Conservation (phyloP, 805 yeast species). For the Candida loeiensis region DNA sequence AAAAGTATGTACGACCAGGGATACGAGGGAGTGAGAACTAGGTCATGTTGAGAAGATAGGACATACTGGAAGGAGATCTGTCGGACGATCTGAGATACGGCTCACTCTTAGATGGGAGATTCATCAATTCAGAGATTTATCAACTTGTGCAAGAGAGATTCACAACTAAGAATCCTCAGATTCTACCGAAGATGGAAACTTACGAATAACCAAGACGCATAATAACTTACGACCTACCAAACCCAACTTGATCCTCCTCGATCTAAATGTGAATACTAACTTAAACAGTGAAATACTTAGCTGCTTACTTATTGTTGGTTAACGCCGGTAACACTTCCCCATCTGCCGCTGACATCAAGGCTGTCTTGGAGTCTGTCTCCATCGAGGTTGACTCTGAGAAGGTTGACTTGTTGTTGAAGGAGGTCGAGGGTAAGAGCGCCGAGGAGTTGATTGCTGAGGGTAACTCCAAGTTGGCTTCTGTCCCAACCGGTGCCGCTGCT, state of each 20-base stretch:
- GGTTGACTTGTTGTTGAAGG: conserved; percentile 32
- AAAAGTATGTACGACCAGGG: conserved; percentile 7
- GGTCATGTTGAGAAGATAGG: not conserved
- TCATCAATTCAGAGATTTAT: too few species aligned
- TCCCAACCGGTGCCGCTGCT: conserved; percentile 33
- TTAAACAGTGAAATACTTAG: conserved; percentile 41
- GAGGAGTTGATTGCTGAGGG: conserved; percentile 37
- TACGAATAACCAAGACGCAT: too few species aligned
- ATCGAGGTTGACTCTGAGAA: conserved; percentile 35
- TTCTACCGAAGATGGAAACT: too few species aligned
- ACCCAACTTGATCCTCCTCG: too few species aligned
- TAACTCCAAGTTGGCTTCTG: conserved; percentile 35
- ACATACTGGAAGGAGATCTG: not conserved
- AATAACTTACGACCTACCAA: too few species aligned
- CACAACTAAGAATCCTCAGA: too few species aligned
- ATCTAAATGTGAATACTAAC: conserved; percentile 22
- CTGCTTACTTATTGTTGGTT: conserved; percentile 46
- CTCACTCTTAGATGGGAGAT: too few species aligned
- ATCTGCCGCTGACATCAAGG: conserved; percentile 40
- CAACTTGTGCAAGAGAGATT: too few species aligned
- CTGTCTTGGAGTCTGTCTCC: conserved; percentile 39
- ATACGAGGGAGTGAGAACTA: not conserved
- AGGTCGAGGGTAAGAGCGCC: conserved; percentile 34
- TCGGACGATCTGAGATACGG: too few species aligned
- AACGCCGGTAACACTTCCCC: conserved; percentile 46